These are phyloP conservation scores for Psilocybe subaeruginosa DNA, from an alignment of 768 basidiomycete genomes.

Conservation along the genomic window DNA sequence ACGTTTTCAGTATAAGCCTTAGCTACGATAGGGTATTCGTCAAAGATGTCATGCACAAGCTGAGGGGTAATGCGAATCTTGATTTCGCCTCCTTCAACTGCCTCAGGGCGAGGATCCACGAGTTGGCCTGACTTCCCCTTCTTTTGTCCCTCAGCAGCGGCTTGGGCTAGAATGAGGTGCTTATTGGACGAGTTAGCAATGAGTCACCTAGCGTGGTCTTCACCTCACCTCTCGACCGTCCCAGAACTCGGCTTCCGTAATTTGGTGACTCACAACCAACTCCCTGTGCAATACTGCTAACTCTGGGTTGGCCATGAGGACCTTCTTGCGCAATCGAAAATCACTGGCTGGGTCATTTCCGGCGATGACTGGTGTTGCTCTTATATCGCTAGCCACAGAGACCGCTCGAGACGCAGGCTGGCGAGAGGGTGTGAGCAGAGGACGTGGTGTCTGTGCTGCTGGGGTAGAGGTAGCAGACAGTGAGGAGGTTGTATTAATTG, in stretches of 20 bases:
- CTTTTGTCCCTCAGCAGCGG: slow-evolving; percentile 70
- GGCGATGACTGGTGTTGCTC: slow-evolving; percentile 57
- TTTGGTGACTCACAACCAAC: slow-evolving; percentile 81
- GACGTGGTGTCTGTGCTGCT: slow-evolving; percentile 19
- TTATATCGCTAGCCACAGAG: slow-evolving; percentile 59
- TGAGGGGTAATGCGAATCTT: slow-evolving; percentile 91
- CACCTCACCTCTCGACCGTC: slow-evolving; percentile 83
- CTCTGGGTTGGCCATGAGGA: slow-evolving; percentile 78
- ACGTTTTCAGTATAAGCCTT: slow-evolving; percentile 94
- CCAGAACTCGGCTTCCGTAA: slow-evolving; percentile 97
- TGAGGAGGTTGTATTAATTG: slow-evolving; percentile 24
- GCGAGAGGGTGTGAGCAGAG: slow-evolving; percentile 36
- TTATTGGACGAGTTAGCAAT: slow-evolving; percentile 32
- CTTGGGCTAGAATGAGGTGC: slow-evolving; percentile 79
- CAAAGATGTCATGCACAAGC: slow-evolving; percentile 94
- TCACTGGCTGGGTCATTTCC: slow-evolving; percentile 66
- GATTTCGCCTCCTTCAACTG: slow-evolving; percentile 81
- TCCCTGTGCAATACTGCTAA: slow-evolving; percentile 84
- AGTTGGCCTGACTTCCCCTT: slow-evolving; percentile 86
- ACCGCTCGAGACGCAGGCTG: slow-evolving; percentile 61
- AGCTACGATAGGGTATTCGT: slow-evolving; percentile 94
- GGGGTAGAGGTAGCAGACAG: slow-evolving; percentile 36
- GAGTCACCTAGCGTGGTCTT: neutral
- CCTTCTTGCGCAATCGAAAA: slow-evolving; percentile 76
- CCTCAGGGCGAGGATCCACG: slow-evolving; percentile 86